These are phyloP conservation scores for Chaetomidium leptoderma DNA, from an alignment of 495 filamentous ascomycete genomes.

Conservation along the genomic window DNA sequence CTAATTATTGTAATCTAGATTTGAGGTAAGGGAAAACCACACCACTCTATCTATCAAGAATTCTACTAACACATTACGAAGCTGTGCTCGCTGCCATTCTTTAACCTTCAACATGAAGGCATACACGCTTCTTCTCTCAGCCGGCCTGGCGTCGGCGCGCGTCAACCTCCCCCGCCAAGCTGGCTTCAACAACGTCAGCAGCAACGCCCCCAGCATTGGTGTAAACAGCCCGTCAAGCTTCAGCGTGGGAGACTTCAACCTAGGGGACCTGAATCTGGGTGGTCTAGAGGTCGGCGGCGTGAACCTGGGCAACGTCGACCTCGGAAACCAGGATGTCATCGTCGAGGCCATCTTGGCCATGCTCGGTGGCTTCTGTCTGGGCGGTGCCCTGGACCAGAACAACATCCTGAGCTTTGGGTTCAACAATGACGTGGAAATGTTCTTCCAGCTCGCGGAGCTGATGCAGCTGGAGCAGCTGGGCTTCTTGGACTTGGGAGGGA, in stretches of 20 bases:
- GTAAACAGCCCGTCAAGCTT: neutral
- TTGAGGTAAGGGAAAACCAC: neutral
- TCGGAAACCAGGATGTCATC: conserved; percentile 36
- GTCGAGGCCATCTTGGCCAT: conserved; percentile 34
- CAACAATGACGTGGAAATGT: conserved; percentile 37
- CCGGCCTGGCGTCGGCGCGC: conserved; percentile 33
- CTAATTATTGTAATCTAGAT: neutral
- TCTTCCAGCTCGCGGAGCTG: conserved; percentile 42
- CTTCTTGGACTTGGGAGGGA: conserved; percentile 33
- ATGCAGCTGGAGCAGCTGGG: conserved; percentile 39
- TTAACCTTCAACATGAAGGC: conserved; percentile 30
- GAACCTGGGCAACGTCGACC: conserved; percentile 45
- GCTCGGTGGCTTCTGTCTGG: conserved; percentile 35
- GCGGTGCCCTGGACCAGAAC: conserved; percentile 32
- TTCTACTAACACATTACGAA: neutral
- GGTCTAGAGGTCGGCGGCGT: conserved; percentile 27
- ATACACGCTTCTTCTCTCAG: conserved; percentile 24
- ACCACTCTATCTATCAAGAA: neutral
- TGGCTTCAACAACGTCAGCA: conserved; percentile 2
- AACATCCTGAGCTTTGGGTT: conserved; percentile 31
- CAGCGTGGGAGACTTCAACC: conserved; percentile 2
- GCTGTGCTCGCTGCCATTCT: neutral
- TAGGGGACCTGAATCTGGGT: conserved; percentile 18
- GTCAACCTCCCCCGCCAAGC: conserved; percentile 4
- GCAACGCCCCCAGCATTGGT: neutral